These are phyloP conservation scores for Sporothrix schenckii DNA, from an alignment of 2,329 filamentous ascomycete species.

Conservation along the genomic window DNA sequence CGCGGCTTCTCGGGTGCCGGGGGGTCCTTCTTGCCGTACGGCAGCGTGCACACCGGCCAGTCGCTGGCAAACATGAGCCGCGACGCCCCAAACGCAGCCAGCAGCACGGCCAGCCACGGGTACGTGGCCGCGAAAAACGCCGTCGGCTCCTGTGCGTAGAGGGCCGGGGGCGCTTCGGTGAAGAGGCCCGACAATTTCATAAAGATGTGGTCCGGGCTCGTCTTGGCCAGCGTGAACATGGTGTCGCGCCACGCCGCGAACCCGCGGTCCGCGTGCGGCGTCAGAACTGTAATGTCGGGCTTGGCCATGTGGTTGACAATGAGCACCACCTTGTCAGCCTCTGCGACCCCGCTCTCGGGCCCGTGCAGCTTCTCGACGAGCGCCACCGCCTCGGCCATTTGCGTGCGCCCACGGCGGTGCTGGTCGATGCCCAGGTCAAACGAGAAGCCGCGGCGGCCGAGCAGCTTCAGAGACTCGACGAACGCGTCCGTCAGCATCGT, in stretches of 20 bases:
- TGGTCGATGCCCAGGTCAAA: conserved; percentile 89
- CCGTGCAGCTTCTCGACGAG: conserved; percentile 68
- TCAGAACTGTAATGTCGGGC: conserved; percentile 71
- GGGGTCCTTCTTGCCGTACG: conserved; percentile 43
- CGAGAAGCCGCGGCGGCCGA: conserved; percentile 64
- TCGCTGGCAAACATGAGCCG: conserved; percentile 90
- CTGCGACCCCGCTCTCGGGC: conserved; percentile 54
- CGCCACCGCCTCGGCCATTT: conserved; percentile 70
- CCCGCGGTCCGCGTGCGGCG: conserved; percentile 55
- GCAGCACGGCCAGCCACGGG: conserved; percentile 72
- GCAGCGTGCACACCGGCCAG: conserved; percentile 87
- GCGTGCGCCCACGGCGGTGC: conserved; percentile 72
- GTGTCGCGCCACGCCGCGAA: conserved; percentile 71
- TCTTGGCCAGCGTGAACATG: conserved; percentile 68
- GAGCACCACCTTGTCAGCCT: conserved; percentile 64
- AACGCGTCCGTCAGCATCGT: conserved; percentile 66
- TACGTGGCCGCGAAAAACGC: conserved; percentile 65
- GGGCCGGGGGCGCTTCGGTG: conserved; percentile 69
- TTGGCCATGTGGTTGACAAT: conserved; percentile 89
- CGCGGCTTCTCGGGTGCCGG: conserved; percentile 11
- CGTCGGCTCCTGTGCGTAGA: conserved; percentile 53
- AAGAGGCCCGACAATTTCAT: conserved; percentile 92
- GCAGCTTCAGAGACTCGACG: conserved; percentile 65
- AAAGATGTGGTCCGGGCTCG: conserved; percentile 61
- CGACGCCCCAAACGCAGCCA: conserved; percentile 70